Evolutionary conservation across 768 basidiomycete genomes (phyloP).

Genomic region (Kwoniella newhampshirensis): DNA sequence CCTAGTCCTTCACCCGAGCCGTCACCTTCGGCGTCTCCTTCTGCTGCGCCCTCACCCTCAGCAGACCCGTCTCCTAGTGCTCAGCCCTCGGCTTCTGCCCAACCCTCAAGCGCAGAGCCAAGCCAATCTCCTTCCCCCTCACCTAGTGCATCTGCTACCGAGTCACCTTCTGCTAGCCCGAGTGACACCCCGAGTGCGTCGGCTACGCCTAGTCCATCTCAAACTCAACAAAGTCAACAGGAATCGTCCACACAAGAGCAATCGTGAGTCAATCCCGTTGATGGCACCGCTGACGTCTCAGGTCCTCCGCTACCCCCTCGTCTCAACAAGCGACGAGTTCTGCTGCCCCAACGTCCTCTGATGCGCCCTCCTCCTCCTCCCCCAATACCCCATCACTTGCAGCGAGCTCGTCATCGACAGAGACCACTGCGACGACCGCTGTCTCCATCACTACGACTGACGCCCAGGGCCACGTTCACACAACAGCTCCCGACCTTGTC

Average conservation of each 20-base stretch:
- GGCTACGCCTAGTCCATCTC: slow-evolving; percentile 12
- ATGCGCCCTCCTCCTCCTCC: slow-evolving; percentile 4
- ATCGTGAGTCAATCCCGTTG: background rate
- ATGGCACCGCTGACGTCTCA: background rate
- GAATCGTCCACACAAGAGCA: too few species aligned
- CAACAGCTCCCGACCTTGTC: slow-evolving; percentile 44
- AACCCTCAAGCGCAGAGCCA: background rate
- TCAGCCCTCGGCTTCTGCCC: slow-evolving; percentile 1
- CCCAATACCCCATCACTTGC: background rate
- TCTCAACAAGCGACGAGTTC: slow-evolving; percentile 3
- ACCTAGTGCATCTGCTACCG: slow-evolving; percentile 4
- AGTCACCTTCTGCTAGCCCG: slow-evolving; percentile 14
- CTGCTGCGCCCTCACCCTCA: slow-evolving; percentile 14
- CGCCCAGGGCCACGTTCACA: slow-evolving; percentile 32
- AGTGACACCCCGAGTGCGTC: slow-evolving; percentile 14
- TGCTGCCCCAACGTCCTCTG: slow-evolving; percentile 1
- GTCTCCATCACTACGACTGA: slow-evolving; percentile 47
- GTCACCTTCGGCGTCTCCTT: slow-evolving; percentile 4
- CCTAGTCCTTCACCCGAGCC: slow-evolving; percentile 6
- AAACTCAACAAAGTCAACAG: background rate
- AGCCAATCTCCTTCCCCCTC: slow-evolving; percentile 14
- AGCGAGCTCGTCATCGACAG: slow-evolving; percentile 10
- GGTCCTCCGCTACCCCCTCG: background rate
- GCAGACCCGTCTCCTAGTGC: background rate
- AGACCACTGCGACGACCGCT: slow-evolving; percentile 35